Evolutionary conservation across 768 basidiomycete genomes (phyloP), one percentile per base, ranked within the genome.

Genomic region (Rhodotorula toruloides): DNA sequence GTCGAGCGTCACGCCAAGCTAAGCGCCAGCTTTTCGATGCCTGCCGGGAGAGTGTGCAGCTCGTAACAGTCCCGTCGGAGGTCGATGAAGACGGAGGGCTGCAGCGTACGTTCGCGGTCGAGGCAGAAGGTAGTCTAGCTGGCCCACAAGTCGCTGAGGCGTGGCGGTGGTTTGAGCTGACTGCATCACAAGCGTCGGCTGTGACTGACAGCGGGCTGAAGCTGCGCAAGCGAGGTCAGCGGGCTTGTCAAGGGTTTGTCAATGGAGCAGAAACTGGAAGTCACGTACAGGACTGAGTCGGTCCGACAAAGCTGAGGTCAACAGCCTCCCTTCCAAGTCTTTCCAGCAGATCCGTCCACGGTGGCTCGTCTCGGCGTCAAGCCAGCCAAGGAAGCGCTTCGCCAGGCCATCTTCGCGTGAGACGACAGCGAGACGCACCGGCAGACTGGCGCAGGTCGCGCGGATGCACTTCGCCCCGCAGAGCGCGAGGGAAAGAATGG

Each of bases 391-490:
- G 92, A 91, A 77, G 91, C 84, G 77, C 96, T 93, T 77, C 96
- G 98, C 71, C 89, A 82, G 76, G 98, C 96, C 60, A 98, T 82
- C 76, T 93, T 88, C 84, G 87, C 86, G 72, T 97, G 79, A 14
- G 86, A 87, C 78, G 98, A 96, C 79, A 92, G 96, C 61, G 87
- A 83, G 50, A 91, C 96, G 76, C 96, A 92, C 4, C 96, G 96
- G 75, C 97, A 93, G 1, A 91, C 92, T 22, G 86, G 92, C 92
- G 21, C 96, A 88, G 61, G 86, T 84, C 6, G 86, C 84, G 75
- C 89, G 82, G 9, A 96, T 94, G 32, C 96, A 96, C 37, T 96
- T 82, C 77, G 94, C 91, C 80, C 98, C 96, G 65, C 96, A 82
- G 92, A 92, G 98, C 81, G 93, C 96, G 19, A 94, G 82, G 69